Evolutionary conservation across 345 rosid species (phyloP), one percentile per base, ranked within the genome.

Genomic region (Bruguiera sexangula): DNA sequence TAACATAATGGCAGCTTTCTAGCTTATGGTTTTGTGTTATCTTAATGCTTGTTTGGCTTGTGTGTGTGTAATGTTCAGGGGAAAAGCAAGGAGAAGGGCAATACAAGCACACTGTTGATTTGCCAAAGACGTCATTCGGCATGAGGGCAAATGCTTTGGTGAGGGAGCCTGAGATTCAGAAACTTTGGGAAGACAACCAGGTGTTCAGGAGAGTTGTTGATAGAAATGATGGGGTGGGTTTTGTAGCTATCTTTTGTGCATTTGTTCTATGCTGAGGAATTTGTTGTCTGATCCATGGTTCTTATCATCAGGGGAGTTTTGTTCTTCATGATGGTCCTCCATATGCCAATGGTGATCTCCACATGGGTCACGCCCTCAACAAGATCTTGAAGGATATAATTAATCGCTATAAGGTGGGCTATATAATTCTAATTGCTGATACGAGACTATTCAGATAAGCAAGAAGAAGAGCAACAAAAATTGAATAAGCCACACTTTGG

Each of bases 261-360:
- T 55, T 4, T 82, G 75, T 66, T 72, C 54, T 71, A 69, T 36
- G 36, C 63, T 6, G 30, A 53, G 61, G 65, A 69, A 69, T 37
- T 67, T 69, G 69, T 80, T 63, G 51, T 74, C 83, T 84, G 69
- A 86, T 69, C 7, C 70, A 67, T 56, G 27, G 31, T 22, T 30
- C 55, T 69, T 76, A 22, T 75, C 68, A 64, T 51, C 82, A 94
- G 96, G 96, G 82, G 69, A 85, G 68, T 80, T 94, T 94, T 80
- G 85, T 91, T 73, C 92, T 94, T 75, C 98, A 94, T 76, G 96
- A 94, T 82, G 97, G 97, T 58, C 98, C 98, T 69, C 97, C 97
- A 57, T 94, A 94, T 77, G 98, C 98, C 77, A 94, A 94, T 67
- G 98, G 97, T 62, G 87, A 89, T 53, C 82, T 91, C 16, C 98